Evolutionary conservation across 176 grass and related monocot genomes (phyloP).

Genomic region (Oryza punctata): DNA sequence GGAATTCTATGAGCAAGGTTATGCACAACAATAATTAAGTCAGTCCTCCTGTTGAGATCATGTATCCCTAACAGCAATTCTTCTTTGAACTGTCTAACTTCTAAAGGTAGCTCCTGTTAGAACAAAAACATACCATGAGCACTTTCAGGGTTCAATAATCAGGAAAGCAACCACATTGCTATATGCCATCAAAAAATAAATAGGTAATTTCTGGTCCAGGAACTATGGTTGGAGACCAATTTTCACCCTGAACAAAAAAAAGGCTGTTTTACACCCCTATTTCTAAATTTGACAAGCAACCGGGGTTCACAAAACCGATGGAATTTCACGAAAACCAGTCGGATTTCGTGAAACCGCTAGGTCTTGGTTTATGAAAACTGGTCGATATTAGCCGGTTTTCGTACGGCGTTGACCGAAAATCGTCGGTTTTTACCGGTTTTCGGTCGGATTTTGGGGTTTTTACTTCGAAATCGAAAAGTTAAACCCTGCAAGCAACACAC

Average conservation of each 20-base stretch:
- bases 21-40: slow-evolving; percentile 91
- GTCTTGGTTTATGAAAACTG: too few relatives aligned
- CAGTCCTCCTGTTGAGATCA: slow-evolving; percentile 74
- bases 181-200: neutral
- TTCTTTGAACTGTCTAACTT: slow-evolving; percentile 70
- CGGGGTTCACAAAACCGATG: too few relatives aligned
- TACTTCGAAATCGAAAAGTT: too few relatives aligned
- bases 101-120: slow-evolving; percentile 68
- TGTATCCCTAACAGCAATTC: slow-evolving; percentile 60
- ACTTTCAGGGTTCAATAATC: slow-evolving; percentile 17
- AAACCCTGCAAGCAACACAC: neutral
- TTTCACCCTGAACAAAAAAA: neutral
- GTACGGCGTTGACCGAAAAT: too few relatives aligned
- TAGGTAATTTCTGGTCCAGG: neutral
- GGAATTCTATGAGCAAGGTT: slow-evolving; percentile 86
- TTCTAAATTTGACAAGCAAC: neutral
- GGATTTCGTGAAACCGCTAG: too few relatives aligned
- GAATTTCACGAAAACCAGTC: too few relatives aligned
- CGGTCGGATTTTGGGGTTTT: accelerated
- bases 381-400: too few relatives aligned
- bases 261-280: neutral
- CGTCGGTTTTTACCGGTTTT: too few relatives aligned
- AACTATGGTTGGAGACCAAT: neutral
- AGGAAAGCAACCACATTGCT: neutral
- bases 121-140: slow-evolving; percentile 30